Evolutionary conservation across 1,284 basidiomycete genomes (phyloP), one percentile per base, ranked within the genome.

Genomic region (Melampsora larici-populina): DNA sequence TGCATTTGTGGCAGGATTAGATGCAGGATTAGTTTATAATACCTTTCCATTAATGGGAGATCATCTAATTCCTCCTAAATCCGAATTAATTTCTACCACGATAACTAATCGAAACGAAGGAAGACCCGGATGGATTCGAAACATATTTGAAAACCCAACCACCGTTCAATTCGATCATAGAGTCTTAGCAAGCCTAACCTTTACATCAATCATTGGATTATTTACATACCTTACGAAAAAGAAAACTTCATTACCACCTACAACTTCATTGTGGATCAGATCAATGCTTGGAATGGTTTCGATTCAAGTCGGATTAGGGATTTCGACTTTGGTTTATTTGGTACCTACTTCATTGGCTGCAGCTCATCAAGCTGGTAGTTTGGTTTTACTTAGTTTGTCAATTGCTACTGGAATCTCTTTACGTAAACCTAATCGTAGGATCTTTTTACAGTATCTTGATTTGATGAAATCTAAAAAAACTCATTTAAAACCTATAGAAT

Each of bases 11-110:
- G 97, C 97, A 36, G 97, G 97, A 9, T 87, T 99, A 51, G 97
- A 99, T 84, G 97, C 97, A 0, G 97, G 97, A 3, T 85, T 99
- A 72, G 85, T 97, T 21, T 99, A 99, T 86, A 99, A 98, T 84
- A 96, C 98, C 84, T 99, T 97, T 86, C 97, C 97, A 0, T 86
- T 91, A 6, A 99, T 99, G 97, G 97, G 94, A 60, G 93, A 92
- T 11, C 88, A 90, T 9, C 84, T 97, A 40, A 88, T 89, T 2
- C 97, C 97, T 3, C 94, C 94, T 0, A 82, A 86, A 15, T 88
- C 91, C 46, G 97, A 99, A 84, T 88, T 99, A 29, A 89, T 97
- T 82, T 82, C 83, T 13, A 55, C 79, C 79, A 13, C 79, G 79
- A 63, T 63, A 18, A 51, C 62, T 13, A 31, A 65, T 51, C 63